Base-by-base conservation (phyloP, 1,284 basidiomycete species). In the Marasmius oreades region DNA sequence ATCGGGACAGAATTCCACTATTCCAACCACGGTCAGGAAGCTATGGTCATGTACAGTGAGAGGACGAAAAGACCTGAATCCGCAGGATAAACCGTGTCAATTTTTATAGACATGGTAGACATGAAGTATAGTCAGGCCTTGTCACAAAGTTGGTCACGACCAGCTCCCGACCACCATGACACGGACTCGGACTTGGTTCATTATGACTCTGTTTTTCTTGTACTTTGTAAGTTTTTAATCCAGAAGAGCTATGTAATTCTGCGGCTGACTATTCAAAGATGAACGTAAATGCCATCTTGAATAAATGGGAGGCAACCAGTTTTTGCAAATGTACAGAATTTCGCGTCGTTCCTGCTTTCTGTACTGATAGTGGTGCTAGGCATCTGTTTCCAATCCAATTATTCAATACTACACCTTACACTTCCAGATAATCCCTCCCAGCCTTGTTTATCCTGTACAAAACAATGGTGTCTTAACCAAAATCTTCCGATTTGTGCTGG, bases 401-500 rank as follows among this genome's bases (percentile, higher is more conserved):
- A 92, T 66, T 86, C 90, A 20, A 96, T 95, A 66, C 76, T 96
- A 57, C 90, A 85, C 44, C 78, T 97, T 60, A 85, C 87, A 63
- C 81, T 84, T 33, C 91, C 93, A 7, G 86, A 92, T 64, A 88
- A 91, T 64, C 90, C 92, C 1, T 82, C 82, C 26, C 92, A 95
- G 69, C 94, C 94, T 6, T 98, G 95, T 71, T 76, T 94, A 22
- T 89, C 90, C 5, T 98, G 95, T 70, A 97, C 93, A 10, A 92
- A 93, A 65, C 90, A 95, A 69, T 98, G 94, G 88, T 98, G 95
- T 73, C 76, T 95, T 52, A 93, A 96, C 67, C 95, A 93, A 71
- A 93, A 95, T 67, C 79, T 97, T 28, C 74, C 81, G 6, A 95
- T 94, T 53, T 97, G 95, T 67, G 78, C 83, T 52, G 91, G 90